Evolutionary conservation across 768 basidiomycete genomes (phyloP).

Genomic region (Macrocybe gigantea): DNA sequence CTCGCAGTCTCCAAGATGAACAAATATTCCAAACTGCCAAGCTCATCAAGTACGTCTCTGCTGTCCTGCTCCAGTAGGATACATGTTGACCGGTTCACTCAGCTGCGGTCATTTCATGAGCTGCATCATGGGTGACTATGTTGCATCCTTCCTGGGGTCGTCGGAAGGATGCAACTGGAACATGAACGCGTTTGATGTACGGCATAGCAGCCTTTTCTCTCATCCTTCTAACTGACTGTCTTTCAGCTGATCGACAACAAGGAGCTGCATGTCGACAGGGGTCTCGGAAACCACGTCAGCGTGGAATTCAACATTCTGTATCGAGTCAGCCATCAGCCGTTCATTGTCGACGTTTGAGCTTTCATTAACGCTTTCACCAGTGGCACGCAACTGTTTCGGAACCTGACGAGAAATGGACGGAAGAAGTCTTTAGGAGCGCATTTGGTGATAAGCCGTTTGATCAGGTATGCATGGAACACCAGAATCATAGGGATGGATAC

Average conservation of each 20-base stretch:
- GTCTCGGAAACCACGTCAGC: slow-evolving; percentile 61
- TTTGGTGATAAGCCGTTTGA: slow-evolving; percentile 34
- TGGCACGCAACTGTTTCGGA: slow-evolving; percentile 56
- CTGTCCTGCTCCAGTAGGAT: neutral
- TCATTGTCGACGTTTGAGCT: neutral
- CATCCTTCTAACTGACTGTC: neutral
- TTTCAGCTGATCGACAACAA: slow-evolving; percentile 29
- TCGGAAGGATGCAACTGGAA: slow-evolving; percentile 49
- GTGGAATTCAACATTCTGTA: slow-evolving; percentile 62
- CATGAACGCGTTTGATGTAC: slow-evolving; percentile 41
- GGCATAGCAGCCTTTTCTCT: neutral
- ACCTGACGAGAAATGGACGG: slow-evolving; percentile 47
- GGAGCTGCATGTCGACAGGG: slow-evolving; percentile 33
- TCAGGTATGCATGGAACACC: slow-evolving; percentile 15
- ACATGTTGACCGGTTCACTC: neutral
- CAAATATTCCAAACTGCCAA: slow-evolving; percentile 53
- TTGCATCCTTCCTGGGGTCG: slow-evolving; percentile 50
- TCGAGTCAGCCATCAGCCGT: slow-evolving; percentile 19
- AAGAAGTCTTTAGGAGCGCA: slow-evolving; percentile 32
- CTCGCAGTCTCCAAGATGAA: slow-evolving; percentile 35
- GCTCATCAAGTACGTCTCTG: slow-evolving; percentile 39
- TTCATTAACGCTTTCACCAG: slow-evolving; percentile 11
- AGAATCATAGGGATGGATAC: too few relatives aligned
- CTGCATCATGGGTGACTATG: slow-evolving; percentile 53
- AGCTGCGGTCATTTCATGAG: slow-evolving; percentile 52